A percentile compares a stretch with the other conserved stretches of the same genome.
phyloP scores from a whole-genome alignment of 176 grass and related monocot species.

The Poa pratensis region DNA sequence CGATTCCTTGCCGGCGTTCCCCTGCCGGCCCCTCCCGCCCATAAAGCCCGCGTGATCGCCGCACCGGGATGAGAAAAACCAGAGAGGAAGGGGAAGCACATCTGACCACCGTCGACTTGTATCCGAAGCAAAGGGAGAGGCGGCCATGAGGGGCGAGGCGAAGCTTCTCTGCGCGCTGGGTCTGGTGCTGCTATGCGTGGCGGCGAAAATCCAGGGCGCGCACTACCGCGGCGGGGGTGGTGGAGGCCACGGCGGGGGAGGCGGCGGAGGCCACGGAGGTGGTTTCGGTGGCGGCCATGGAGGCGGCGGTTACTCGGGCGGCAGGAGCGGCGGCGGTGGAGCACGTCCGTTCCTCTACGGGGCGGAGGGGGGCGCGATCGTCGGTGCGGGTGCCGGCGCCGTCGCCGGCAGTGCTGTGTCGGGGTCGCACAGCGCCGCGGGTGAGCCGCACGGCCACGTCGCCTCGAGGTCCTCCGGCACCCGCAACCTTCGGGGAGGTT shows the following conservation, averaged over 20 bases:
- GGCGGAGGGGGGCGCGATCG: not conserved
- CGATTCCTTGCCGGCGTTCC: not conserved
- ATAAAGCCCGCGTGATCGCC: not conserved
- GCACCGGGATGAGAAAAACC: not conserved
- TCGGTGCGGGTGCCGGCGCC: not conserved
- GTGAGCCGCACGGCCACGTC: not conserved
- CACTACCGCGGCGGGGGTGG: not conserved
- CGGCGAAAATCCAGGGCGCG: not conserved
- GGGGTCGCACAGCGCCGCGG: not conserved
- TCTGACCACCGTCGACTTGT: not conserved
- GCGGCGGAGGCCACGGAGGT: not conserved
- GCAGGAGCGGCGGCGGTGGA: not conserved
- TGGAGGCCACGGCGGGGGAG: not conserved
- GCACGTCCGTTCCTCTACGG: not conserved
- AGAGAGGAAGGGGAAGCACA: not conserved
- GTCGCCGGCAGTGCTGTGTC: not conserved
- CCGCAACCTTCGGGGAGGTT: too few relatives aligned
- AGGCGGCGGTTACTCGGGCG: not conserved
- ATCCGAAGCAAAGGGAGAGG: not conserved
- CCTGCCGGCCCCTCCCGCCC: not conserved
- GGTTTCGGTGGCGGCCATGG: not conserved
- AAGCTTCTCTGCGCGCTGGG: not conserved
- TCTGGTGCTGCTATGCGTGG: conserved; percentile 13
- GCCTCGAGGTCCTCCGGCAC: not conserved
- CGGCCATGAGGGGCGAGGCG: conserved; percentile 21